Percentiles rank a stretch among this genome's conserved stretches.
These are phyloP conservation scores for Colletotrichum filicis DNA, from an alignment of 2,329 filamentous ascomycete species.

Conservation along the genomic window DNA sequence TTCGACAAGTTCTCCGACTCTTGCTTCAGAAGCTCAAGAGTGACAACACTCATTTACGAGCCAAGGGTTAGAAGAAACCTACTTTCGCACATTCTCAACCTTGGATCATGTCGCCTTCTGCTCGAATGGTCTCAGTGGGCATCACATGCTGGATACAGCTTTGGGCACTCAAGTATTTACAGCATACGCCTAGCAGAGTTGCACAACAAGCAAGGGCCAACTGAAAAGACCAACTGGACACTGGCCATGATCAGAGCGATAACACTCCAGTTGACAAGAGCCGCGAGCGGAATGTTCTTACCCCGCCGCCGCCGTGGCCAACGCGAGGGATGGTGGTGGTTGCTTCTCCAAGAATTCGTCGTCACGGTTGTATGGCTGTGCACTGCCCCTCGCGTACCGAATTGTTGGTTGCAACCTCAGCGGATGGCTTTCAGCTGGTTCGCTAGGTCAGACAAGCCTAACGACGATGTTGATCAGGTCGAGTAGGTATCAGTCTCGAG, in stretches of 20 bases:
- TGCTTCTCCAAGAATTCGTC: not conserved
- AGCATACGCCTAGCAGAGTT: not conserved
- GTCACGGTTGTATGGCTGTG: not conserved
- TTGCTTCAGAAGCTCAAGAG: not conserved
- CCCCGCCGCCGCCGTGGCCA: constrained; percentile 11
- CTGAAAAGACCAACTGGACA: not conserved
- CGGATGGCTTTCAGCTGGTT: not conserved
- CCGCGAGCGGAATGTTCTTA: not conserved
- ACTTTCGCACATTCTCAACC: not conserved
- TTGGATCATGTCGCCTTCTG: not conserved
- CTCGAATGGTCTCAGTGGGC: not conserved
- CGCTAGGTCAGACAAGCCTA: not conserved
- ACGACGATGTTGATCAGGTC: not conserved
- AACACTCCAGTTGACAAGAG: not conserved
- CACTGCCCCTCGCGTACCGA: not conserved
- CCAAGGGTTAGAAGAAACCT: not conserved
- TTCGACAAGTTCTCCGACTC: not conserved
- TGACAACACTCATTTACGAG: not conserved
- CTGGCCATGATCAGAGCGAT: not conserved
- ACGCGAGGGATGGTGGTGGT: not conserved
- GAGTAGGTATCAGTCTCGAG: not conserved
- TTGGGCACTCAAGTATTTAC: not conserved
- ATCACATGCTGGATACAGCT: not conserved
- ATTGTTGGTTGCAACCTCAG: constrained; percentile 2
- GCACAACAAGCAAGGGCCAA: not conserved